Evolutionary conservation across 2,329 filamentous ascomycete genomes (phyloP).

Genomic region (Scedosporium minutisporum): DNA sequence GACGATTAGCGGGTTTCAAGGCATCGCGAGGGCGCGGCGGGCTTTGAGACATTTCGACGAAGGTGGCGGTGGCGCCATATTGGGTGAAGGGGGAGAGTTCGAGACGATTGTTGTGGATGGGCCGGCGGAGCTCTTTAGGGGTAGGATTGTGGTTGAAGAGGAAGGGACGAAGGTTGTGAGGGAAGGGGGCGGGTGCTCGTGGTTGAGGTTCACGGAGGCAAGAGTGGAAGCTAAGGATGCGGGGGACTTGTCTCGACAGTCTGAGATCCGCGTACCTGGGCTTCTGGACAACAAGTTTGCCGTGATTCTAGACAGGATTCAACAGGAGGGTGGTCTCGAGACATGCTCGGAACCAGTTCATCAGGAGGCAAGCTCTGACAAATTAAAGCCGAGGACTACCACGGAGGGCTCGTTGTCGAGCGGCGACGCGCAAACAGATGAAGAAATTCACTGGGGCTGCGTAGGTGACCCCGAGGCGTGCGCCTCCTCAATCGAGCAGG

Average conservation of each 20-base stretch:
- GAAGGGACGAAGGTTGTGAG: slow-evolving; percentile 41
- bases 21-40: slow-evolving; percentile 35
- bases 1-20: slow-evolving; percentile 54
- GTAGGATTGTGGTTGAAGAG: slow-evolving; percentile 53
- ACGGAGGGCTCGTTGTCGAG: background rate
- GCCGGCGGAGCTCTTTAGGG: slow-evolving; percentile 62
- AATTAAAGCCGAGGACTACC: too few relatives aligned
- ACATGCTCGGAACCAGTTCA: background rate
- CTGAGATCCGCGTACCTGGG: slow-evolving; percentile 44
- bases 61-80: slow-evolving; percentile 52
- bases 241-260: slow-evolving; percentile 9
- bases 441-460: slow-evolving; percentile 28
- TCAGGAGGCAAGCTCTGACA: too few relatives aligned
- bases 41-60: slow-evolving; percentile 59
- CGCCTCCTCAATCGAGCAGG: slow-evolving; percentile 29
- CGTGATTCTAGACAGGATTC: slow-evolving; percentile 21
- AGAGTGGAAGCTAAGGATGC: slow-evolving; percentile 35
- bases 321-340: background rate
- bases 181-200: slow-evolving; percentile 71
- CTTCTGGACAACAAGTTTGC: slow-evolving; percentile 57
- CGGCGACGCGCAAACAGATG: background rate
- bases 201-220: slow-evolving; percentile 53
- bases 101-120: slow-evolving; percentile 86
- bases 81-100: slow-evolving; percentile 94
- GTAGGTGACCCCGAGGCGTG: slow-evolving; percentile 16